Evolutionary conservation across 306 rosid species (phyloP), one percentile per base, ranked within the genome.

Genomic region (Rosa lucieae): DNA sequence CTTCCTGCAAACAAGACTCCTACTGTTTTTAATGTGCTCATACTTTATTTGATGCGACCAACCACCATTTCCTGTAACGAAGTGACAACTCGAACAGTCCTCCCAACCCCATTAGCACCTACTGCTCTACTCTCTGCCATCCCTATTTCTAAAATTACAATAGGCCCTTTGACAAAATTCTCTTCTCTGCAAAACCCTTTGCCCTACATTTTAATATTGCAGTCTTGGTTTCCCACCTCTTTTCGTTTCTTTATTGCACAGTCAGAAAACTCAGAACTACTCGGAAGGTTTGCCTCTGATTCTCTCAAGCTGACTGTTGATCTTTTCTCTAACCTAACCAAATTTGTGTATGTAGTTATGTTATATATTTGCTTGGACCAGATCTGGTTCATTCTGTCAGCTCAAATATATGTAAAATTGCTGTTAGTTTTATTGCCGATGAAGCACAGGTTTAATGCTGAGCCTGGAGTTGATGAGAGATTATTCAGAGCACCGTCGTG

Each of bases 131-230:
- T 18, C 26, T 67, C 32, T 67, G 29, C 13, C 70, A 17, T 37
- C 46, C 46, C 70, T 66, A 35, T 66, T 8, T 67, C 51, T 40
- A 40, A 4, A 17, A 17, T 40, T 40, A 1, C 44, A 39, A 17
- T 39, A 67, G 72, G 72, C 72, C 72, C 72, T 67, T 40, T 67
- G 72, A 67, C 71, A n/a, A 7, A 67, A 8, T 39, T 67, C 48
- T 67, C 71, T 66, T 66, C 48, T 39, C 14, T 39, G 12, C 49
- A 10, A 40, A 40, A 40, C 72, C 49, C 48, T 66, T 32, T 39
- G 18, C 69, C 37, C 40, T 29, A 62, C 40, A 6, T 26, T 62
- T 61, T 11, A 61, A 61, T 65, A 65, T 35, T 62, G 44, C 11
- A 6, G 42, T 35, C 20, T 3, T 12, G 2, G 6, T 12, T 32